Conservation (phyloP, 164 flowering plant species). For the Pachysandra terminalis region DNA sequence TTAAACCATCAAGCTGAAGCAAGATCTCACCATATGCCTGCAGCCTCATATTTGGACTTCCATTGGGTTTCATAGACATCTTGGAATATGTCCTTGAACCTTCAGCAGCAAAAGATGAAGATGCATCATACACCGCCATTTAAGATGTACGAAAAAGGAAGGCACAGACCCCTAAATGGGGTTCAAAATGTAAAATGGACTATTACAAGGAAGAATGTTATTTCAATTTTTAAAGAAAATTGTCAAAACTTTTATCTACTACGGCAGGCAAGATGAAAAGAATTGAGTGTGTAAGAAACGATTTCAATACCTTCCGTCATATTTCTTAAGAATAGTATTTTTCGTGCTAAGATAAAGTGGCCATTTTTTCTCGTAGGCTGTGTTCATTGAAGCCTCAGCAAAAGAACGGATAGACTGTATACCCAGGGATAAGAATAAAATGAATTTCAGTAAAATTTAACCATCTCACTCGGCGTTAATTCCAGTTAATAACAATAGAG, state of each 20-base stretch:
- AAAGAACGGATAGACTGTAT: constrained; percentile 81
- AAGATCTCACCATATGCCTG: constrained; percentile 71
- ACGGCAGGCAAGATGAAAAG: background rate
- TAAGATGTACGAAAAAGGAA: background rate
- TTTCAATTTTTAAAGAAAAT: background rate
- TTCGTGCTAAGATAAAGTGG: constrained; percentile 99
- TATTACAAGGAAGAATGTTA: background rate
- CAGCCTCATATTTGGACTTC: constrained; percentile 78
- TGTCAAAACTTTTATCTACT: background rate
- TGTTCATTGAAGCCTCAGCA: constrained; percentile 94
- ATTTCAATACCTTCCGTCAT: constrained; percentile 82
- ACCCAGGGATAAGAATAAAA: constrained; percentile 6
- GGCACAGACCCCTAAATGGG: background rate
- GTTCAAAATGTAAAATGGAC: no score
- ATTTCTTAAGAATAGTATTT: constrained; percentile 95
- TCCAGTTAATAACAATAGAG: background rate
- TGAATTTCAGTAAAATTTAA: constrained; percentile 6
- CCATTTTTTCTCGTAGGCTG: constrained; percentile 89
- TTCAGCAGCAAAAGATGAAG: constrained; percentile 18
- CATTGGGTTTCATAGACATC: constrained; percentile 73
- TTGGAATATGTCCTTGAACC: constrained; percentile 86
- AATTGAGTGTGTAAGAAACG: background rate
- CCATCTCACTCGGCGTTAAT: background rate
- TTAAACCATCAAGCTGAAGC: background rate
- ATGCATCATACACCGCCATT: background rate